A percentile compares a stretch with the other conserved stretches of the same genome.
These are phyloP conservation scores for Barnettozyma sucrosica DNA, from an alignment of 805 yeast species.

Conservation along the genomic window DNA sequence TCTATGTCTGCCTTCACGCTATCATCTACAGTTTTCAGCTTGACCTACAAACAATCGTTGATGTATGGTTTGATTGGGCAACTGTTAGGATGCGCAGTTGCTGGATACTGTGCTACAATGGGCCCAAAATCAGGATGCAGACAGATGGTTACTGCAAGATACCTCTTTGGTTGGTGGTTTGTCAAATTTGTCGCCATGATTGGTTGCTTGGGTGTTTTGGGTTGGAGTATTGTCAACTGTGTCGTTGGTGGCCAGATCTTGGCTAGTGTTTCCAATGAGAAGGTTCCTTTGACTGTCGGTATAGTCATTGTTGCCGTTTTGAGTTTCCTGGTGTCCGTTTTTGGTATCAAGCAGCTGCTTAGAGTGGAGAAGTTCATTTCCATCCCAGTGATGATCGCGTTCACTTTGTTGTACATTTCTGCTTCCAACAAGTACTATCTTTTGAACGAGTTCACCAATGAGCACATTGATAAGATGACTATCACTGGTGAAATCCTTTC, in stretches of 20 bases:
- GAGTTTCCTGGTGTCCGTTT: constrained; percentile 62
- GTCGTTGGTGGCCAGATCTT: constrained; percentile 86
- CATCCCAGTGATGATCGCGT: constrained; percentile 62
- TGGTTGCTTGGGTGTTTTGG: constrained; percentile 69
- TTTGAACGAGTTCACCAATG: constrained; percentile 30
- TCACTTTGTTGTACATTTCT: constrained; percentile 60
- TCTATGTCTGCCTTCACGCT: constrained; percentile 81
- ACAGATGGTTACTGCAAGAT: constrained; percentile 81
- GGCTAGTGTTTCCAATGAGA: constrained; percentile 56
- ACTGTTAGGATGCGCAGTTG: constrained; percentile 64
- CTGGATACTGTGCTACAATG: constrained; percentile 80
- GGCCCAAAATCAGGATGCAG: constrained; percentile 90
- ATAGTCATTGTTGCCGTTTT: constrained; percentile 62
- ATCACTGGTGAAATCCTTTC: constrained; percentile 65
- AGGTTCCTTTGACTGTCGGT: constrained; percentile 67
- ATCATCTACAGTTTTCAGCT: constrained; percentile 65
- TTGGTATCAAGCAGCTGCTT: constrained; percentile 71
- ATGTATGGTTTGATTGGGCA: constrained; percentile 59
- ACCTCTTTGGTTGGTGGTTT: constrained; percentile 79
- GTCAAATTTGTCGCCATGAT: constrained; percentile 71
- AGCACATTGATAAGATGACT: constrained; percentile 31
- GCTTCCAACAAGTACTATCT: constrained; percentile 42
- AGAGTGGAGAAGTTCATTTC: constrained; percentile 63
- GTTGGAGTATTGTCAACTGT: constrained; percentile 93
- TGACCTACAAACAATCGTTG: constrained; percentile 62